phyloP scores from a whole-genome alignment of 2,329 filamentous ascomycete species.

The Hirsutella thompsonii region DNA sequence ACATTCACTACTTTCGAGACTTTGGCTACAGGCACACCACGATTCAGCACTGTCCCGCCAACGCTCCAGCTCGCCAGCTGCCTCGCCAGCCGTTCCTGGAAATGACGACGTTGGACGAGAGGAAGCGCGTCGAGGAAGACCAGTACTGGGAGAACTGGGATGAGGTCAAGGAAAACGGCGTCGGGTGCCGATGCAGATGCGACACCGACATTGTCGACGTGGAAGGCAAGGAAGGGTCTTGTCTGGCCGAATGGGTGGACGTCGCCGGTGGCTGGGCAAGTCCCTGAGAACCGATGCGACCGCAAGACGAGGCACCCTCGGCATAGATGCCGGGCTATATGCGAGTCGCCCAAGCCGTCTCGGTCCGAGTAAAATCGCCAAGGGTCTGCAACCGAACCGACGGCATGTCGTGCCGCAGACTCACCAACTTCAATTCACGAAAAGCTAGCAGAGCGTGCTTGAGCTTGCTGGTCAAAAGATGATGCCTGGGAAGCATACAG shows the following conservation, averaged over 20 bases:
- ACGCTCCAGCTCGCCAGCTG: constrained; percentile 80
- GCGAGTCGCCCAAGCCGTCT: neutral
- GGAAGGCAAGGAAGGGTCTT: constrained; percentile 93
- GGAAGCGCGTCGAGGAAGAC: constrained; percentile 80
- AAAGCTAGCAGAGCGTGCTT: neutral
- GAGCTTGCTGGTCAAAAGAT: neutral
- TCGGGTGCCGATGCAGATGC: constrained; percentile 91
- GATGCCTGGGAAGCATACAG: neutral
- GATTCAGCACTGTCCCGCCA: constrained; percentile 95
- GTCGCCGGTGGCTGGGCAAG: constrained; percentile 85
- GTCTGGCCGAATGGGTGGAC: constrained; percentile 91
- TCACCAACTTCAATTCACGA: neutral
- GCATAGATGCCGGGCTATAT: neutral
- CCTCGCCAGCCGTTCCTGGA: constrained; percentile 71
- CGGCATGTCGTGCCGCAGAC: neutral
- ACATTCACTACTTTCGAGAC: constrained; percentile 98
- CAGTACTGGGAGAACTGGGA: constrained; percentile 92
- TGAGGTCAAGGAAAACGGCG: constrained; percentile 81
- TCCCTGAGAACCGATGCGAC: constrained; percentile 16
- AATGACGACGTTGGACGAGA: constrained; percentile 66
- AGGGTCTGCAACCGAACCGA: neutral
- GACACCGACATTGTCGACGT: constrained; percentile 97
- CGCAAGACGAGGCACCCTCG: neutral
- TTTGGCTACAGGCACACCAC: constrained; percentile 97
- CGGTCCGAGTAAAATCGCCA: neutral